Conservation (phyloP, 306 rosid genomes). For the Vigna angularis region DNA sequence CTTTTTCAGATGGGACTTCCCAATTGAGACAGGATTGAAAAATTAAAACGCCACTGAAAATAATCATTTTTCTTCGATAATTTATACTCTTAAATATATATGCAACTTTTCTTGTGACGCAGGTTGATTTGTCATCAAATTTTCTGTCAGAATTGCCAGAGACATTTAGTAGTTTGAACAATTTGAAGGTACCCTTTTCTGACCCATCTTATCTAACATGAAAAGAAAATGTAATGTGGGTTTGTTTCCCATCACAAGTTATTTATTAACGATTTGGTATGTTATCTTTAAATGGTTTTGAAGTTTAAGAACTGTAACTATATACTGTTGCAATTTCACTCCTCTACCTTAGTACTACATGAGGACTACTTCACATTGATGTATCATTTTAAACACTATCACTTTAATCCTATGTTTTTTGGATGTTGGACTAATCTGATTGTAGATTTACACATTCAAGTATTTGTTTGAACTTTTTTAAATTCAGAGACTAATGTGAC, state of each 20-base stretch:
- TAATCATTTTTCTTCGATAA: not conserved
- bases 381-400: too few species aligned
- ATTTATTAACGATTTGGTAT: not conserved
- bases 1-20: conserved; percentile 2
- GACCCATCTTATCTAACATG: conserved; percentile 10
- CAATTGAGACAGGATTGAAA: conserved; percentile 18
- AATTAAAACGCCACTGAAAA: conserved; percentile 28
- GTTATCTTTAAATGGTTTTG: conserved; percentile 7
- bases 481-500: too few species aligned
- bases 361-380: not conserved
- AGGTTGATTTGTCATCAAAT: conserved; percentile 91
- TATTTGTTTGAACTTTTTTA: too few species aligned
- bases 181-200: conserved; percentile 67
- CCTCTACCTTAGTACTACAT: not conserved
- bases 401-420: too few species aligned
- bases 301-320: not conserved
- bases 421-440: too few species aligned
- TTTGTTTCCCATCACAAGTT: not conserved
- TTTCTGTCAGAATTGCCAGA: conserved; percentile 79
- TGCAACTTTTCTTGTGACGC: conserved; percentile 36
- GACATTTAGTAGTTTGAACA: conserved; percentile 65
- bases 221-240: conserved; percentile 12
- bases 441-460: too few species aligned
- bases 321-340: not conserved
- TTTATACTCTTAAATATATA: conserved; percentile 15